Conservation (phyloP, 768 basidiomycete species). For the Multifurca ochricompacta region DNA sequence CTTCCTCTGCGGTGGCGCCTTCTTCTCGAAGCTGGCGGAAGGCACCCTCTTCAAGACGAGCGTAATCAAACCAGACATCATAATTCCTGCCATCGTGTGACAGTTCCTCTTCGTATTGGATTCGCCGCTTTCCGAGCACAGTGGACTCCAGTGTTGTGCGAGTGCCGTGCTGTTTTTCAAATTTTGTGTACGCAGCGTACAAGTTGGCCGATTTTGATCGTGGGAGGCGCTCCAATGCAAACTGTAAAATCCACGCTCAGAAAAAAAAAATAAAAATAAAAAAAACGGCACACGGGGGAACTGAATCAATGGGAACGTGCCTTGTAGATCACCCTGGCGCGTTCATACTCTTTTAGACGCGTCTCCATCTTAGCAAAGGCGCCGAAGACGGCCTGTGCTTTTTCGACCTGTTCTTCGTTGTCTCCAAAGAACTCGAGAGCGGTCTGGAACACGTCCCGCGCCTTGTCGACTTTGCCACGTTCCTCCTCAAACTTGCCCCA, state of each 20-base stretch:
- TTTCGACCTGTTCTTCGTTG: conserved; percentile 58
- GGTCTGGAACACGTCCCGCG: conserved; percentile 58
- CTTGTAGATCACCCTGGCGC: conserved; percentile 96
- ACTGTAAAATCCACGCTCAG: conserved; percentile 41
- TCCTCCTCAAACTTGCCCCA: conserved; percentile 64
- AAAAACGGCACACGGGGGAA: background rate
- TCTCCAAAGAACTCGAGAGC: conserved; percentile 60
- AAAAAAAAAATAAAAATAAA: background rate
- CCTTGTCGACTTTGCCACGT: conserved; percentile 53
- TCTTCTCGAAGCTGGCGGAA: conserved; percentile 67
- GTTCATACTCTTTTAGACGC: conserved; percentile 90
- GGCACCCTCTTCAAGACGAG: conserved; percentile 87
- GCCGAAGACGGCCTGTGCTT: conserved; percentile 85
- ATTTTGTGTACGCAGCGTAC: conserved; percentile 92
- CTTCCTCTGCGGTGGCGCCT: conserved; percentile 63
- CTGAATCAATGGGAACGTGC: too few species aligned
- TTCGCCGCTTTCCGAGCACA: conserved; percentile 93
- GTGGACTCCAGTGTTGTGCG: conserved; percentile 84
- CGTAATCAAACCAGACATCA: conserved; percentile 97
- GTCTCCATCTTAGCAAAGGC: conserved; percentile 98
- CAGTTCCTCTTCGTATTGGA: conserved; percentile 97
- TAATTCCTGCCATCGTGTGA: conserved; percentile 89
- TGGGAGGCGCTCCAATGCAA: conserved; percentile 88
- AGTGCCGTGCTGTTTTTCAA: conserved; percentile 96
- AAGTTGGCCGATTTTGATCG: conserved; percentile 83